Percentiles rank a stretch among this genome's conserved stretches.
These are phyloP conservation scores for Multifurca ochricompacta DNA, from an alignment of 768 basidiomycete species.

Conservation along the genomic window DNA sequence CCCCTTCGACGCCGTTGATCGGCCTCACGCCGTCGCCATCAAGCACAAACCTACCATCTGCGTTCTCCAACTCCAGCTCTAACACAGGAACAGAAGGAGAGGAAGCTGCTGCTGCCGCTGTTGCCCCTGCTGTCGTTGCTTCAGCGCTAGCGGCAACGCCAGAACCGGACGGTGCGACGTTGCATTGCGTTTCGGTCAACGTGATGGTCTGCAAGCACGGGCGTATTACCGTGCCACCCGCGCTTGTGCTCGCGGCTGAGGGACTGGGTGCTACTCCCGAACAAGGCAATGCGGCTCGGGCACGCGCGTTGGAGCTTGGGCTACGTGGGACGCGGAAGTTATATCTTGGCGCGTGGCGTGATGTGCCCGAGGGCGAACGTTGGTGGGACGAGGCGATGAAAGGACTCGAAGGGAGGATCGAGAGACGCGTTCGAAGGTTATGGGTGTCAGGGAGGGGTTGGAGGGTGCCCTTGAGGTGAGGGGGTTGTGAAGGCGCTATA, in stretches of 20 bases:
- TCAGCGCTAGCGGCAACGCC: conserved; percentile 21
- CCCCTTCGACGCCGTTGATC: conserved; percentile 1
- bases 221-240: conserved; percentile 67
- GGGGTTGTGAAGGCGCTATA: neutral
- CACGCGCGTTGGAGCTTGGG: conserved; percentile 28
- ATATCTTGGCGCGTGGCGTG: conserved; percentile 52
- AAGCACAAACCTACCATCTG: neutral
- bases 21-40: conserved; percentile 8
- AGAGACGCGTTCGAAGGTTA: conserved; percentile 22
- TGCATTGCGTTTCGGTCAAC: conserved; percentile 59
- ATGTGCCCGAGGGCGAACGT: conserved; percentile 45
- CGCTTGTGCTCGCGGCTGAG: conserved; percentile 49
- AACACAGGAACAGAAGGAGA: no score
- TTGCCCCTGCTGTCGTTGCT: neutral
- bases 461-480: conserved; percentile 23
- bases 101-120: no score
- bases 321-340: conserved; percentile 38
- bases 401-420: conserved; percentile 28
- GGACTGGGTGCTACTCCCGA: conserved; percentile 39
- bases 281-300: conserved; percentile 12
- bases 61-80: neutral
- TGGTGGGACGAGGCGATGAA: conserved; percentile 66
- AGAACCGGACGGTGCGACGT: conserved; percentile 46
- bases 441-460: conserved; percentile 28
- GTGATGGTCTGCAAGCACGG: conserved; percentile 63